Conservation (phyloP, 2,329 filamentous ascomycete genomes). For the Hypoxylon rubiginosum region DNA sequence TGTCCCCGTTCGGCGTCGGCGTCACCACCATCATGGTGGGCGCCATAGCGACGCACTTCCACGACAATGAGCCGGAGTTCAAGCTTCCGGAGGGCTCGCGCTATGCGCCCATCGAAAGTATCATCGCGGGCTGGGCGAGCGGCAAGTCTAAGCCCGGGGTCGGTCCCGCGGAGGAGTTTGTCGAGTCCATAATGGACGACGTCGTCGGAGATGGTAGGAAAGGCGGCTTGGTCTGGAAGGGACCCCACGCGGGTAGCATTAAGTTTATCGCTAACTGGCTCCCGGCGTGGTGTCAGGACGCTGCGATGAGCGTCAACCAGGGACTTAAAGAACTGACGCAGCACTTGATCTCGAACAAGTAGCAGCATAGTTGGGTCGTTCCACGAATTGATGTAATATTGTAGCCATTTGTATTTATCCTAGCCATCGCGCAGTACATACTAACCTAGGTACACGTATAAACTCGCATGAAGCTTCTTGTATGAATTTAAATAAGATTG, state of each 20-base stretch:
- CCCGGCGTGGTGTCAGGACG: not conserved
- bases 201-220: constrained; percentile 30
- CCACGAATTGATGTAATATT: too few relatives aligned
- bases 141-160: constrained; percentile 37
- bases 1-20: constrained; percentile 46
- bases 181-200: constrained; percentile 31
- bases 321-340: constrained; percentile 1
- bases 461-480: too few relatives aligned
- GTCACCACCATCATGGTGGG: constrained; percentile 40
- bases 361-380: too few relatives aligned
- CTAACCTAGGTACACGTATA: too few relatives aligned
- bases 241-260: constrained; percentile 34
- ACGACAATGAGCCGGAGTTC: constrained; percentile 23
- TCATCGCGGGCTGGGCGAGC: constrained; percentile 39
- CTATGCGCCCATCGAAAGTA: constrained; percentile 35
- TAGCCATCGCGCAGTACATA: too few relatives aligned
- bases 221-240: constrained; percentile 34
- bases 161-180: constrained; percentile 28
- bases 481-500: too few relatives aligned
- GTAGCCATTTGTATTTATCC: too few relatives aligned
- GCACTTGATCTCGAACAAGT: not conserved
- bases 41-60: constrained; percentile 1
- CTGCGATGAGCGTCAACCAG: constrained; percentile 8
- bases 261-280: not conserved
- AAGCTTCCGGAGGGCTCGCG: constrained; percentile 27